Evolutionary conservation across 208 protist species (phyloP), one percentile per base, ranked within the genome.

Genomic region (Endotrypanum monterogeii): DNA sequence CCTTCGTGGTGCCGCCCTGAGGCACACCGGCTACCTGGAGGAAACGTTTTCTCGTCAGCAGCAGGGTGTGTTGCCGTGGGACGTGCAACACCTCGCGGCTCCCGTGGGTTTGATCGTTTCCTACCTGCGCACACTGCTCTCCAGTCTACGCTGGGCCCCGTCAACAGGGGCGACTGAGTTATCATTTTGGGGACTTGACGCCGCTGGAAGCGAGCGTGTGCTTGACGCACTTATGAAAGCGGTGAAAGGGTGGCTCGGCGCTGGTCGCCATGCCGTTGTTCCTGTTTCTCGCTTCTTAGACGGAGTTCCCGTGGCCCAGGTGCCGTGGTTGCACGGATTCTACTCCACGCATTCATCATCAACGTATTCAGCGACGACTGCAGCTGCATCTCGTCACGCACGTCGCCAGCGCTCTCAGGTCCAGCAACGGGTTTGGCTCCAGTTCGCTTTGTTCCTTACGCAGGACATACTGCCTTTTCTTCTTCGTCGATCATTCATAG

Each of bases 281-380:
- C 78, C 76, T 8, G 62, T 90, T 0, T 82, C 71, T 12, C 78
- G 82, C 41, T 94, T 92, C 73, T 74, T 94, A 8, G 61, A 91
- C 57, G 61, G 79, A 1, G 79, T 92, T 44, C 80, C 72, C 7
- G 90, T 94, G 54, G 80, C 79, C 1, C 57, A 71, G 50, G 67
- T 94, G n/a, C 90, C 90, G 52, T 94, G 90, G 90, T 67, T 94
- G 28, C 35, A 50, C 41, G 83, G 79, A 41, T 87, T 90, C 62
- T 90, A 88, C 69, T 90, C 87, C 0, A 68, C 37, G 12, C 18
- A 8, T 5, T 25, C 57, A 5, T 20, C 54, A 23, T 30, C 62
- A 23, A 8, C 58, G 20, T 67, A 39, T 18, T 69, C 79, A 14
- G 67, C 71, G 9, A 37, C 75, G 16, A 41, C 66, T 28, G 61